phyloP scores from a whole-genome alignment of 192 early-diverging fungal species.

The Backusella liffmaniae region DNA sequence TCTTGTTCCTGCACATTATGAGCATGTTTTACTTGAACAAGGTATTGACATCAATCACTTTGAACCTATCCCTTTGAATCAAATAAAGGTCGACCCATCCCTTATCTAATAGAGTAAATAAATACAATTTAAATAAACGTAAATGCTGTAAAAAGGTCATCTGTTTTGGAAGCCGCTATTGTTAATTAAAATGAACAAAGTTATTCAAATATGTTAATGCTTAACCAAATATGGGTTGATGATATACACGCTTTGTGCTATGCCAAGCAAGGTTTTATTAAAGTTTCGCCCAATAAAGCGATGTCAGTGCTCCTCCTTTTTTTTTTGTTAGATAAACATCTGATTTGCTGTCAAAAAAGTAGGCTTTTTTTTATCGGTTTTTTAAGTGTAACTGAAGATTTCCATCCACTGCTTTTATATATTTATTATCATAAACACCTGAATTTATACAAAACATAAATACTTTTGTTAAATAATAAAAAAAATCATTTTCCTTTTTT shows the following conservation, averaged over 20 bases:
- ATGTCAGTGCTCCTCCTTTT: not conserved
- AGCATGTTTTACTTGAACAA: slow-evolving; percentile 46
- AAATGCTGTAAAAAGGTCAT: not conserved
- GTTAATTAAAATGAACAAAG: not conserved
- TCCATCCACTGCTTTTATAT: not conserved
- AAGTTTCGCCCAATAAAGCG: not conserved
- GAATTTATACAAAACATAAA: not conserved
- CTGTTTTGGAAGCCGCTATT: not conserved
- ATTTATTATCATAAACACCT: not conserved
- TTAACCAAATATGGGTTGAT: not conserved
- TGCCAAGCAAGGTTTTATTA: not conserved
- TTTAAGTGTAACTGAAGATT: not conserved
- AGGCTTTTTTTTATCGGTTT: not conserved
- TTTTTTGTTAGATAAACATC: not conserved
- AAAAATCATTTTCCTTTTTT: too few species aligned
- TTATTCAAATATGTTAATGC: not conserved
- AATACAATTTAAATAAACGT: not conserved
- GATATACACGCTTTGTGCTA: not conserved
- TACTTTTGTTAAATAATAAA: not conserved
- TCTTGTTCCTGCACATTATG: slow-evolving; percentile 81
- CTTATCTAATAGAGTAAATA: slow-evolving; percentile 4
- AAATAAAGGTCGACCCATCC: slow-evolving; percentile 34
- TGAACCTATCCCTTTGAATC: slow-evolving; percentile 55
- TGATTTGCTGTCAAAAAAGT: not conserved
- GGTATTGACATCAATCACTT: slow-evolving; percentile 78